phyloP scores from a whole-genome alignment of 1,139 yeast genomes.

The Zygoascus sp. region DNA sequence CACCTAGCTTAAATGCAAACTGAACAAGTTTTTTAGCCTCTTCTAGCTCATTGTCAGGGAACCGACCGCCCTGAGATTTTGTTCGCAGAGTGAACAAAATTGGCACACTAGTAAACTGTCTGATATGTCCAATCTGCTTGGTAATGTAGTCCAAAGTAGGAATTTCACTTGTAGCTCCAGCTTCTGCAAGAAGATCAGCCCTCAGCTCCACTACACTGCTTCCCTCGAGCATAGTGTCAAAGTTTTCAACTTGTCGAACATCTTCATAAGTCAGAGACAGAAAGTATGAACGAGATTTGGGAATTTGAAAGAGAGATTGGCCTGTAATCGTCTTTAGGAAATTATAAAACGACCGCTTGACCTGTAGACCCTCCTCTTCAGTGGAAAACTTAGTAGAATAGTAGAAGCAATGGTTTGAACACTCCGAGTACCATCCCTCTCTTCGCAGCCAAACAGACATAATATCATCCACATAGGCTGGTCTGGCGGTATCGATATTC shows the following conservation, averaged over 20 bases:
- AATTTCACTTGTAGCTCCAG: constrained; percentile 35
- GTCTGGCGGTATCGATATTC: constrained; percentile 74
- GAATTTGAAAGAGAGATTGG: constrained; percentile 39
- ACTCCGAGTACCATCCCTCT: constrained; percentile 71
- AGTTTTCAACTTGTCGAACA: constrained; percentile 38
- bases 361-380: constrained; percentile 50
- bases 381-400: constrained; percentile 68
- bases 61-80: constrained; percentile 72
- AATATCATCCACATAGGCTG: constrained; percentile 72
- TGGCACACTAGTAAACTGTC: constrained; percentile 65
- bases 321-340: constrained; percentile 68
- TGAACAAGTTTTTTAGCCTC: constrained; percentile 49
- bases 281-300: constrained; percentile 59
- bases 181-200: constrained; percentile 61
- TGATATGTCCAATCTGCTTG: constrained; percentile 65
- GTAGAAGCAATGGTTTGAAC: constrained; percentile 66
- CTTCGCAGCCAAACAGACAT: constrained; percentile 79
- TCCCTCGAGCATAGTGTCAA: constrained; percentile 58
- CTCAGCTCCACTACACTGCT: constrained; percentile 79
- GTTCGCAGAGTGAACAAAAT: constrained; percentile 80
- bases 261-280: constrained; percentile 64
- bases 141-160: constrained; percentile 50
- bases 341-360: constrained; percentile 55
- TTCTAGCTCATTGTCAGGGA: constrained; percentile 53
- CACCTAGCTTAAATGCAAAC: constrained; percentile 62